Evolutionary conservation across 1,139 yeast genomes (phyloP).

Genomic region (Wickerhamomyces sp.): DNA sequence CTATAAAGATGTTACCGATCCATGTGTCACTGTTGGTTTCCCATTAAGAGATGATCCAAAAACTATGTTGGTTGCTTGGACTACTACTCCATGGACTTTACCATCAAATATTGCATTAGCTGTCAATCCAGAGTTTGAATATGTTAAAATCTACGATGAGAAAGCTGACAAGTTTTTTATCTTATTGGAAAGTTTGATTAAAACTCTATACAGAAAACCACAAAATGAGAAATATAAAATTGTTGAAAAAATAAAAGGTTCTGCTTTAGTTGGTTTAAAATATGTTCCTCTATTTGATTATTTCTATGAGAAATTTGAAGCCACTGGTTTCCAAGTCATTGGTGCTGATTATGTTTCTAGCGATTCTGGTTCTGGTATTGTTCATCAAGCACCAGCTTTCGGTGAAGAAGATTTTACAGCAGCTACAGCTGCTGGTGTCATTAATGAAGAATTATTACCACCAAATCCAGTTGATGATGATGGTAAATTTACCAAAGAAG

Average conservation of each 20-base stretch:
- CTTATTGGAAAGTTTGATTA: constrained; percentile 73
- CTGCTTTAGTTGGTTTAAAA: constrained; percentile 69
- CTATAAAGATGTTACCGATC: constrained; percentile 95
- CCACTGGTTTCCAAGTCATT: constrained; percentile 76
- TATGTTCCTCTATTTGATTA: constrained; percentile 82
- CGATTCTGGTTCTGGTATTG: constrained; percentile 99
- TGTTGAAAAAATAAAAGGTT: constrained; percentile 75
- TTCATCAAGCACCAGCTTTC: constrained; percentile 97
- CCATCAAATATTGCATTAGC: constrained; percentile 92
- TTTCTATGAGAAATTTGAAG: constrained; percentile 71
- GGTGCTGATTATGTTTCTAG: constrained; percentile 79
- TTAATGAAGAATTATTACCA: constrained; percentile 61
- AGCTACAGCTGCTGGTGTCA: constrained; percentile 70
- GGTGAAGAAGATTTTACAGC: constrained; percentile 98
- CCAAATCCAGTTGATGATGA: constrained; percentile 94
- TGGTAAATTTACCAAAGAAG: constrained; percentile 76
- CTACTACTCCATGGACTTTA: constrained; percentile 99
- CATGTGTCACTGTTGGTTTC: constrained; percentile 92
- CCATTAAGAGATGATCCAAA: constrained; percentile 75
- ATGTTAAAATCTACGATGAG: constrained; percentile 88
- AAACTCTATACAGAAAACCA: constrained; percentile 89
- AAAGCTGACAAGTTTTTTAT: constrained; percentile 76
- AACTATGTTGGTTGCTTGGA: constrained; percentile 92
- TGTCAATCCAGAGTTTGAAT: constrained; percentile 87
- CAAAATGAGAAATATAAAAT: constrained; percentile 82